phyloP scores from a whole-genome alignment of 2,329 filamentous ascomycete species.

The Epichloe amarillans region DNA sequence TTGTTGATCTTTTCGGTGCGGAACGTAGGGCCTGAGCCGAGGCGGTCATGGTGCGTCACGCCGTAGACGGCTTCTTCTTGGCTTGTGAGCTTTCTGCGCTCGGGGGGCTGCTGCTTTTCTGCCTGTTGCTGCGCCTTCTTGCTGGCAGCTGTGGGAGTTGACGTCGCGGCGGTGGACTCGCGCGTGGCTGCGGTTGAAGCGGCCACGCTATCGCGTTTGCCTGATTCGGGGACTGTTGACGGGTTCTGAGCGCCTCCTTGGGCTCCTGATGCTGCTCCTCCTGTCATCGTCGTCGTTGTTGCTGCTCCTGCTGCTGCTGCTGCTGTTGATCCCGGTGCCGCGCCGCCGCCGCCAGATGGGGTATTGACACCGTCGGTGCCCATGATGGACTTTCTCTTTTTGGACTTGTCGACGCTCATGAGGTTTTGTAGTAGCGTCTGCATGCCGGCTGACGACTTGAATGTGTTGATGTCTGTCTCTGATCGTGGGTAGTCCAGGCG shows the following conservation, averaged over 20 bases:
- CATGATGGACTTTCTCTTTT: conserved; percentile 73
- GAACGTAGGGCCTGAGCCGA: conserved; percentile 79
- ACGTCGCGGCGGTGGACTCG: conserved; percentile 20
- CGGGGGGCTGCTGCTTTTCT: conserved; percentile 25
- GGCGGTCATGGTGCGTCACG: conserved; percentile 71
- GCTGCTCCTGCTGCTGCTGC: conserved; percentile 12
- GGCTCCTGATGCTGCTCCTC: conserved; percentile 10
- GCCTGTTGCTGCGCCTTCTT: conserved; percentile 35
- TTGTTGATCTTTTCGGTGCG: conserved; percentile 73
- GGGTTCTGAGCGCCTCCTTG: conserved; percentile 20
- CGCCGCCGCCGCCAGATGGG: conserved; percentile 1
- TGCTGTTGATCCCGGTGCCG: conserved; percentile 8
- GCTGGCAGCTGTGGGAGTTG: conserved; percentile 25
- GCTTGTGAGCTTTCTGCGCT: conserved; percentile 57
- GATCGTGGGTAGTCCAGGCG: conserved; percentile 69
- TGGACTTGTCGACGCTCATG: conserved; percentile 70
- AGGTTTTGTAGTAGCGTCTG: conserved; percentile 71
- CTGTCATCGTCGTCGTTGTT: conserved; percentile 9
- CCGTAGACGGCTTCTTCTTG: conserved; percentile 72
- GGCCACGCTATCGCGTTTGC: conserved; percentile 40
- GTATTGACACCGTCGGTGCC: conserved; percentile 42
- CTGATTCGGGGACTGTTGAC: conserved; percentile 19
- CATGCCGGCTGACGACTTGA: conserved; percentile 70
- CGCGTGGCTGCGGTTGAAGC: conserved; percentile 25
- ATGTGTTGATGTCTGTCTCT: conserved; percentile 58